Conservation (phyloP, 208 protist genomes). For the Wallacemonas sp. region DNA sequence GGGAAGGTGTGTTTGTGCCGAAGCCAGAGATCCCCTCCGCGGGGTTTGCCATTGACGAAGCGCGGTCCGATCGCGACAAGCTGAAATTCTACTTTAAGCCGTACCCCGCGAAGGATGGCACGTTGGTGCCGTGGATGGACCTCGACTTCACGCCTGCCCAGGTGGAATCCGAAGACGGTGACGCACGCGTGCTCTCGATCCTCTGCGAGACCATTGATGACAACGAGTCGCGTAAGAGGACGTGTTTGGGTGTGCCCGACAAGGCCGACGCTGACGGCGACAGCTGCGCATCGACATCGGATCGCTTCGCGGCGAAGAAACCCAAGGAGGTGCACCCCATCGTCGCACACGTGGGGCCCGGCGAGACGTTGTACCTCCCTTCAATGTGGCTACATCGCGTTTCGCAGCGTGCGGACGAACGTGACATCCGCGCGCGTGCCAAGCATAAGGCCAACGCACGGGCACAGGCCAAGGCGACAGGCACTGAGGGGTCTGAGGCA, state of each 20-base stretch:
- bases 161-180: conserved; percentile 26
- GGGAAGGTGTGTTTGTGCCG: conserved; percentile 82
- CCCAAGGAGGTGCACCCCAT: conserved; percentile 59
- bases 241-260: too few species aligned
- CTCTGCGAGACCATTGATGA: conserved; percentile 29
- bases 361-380: conserved; percentile 90
- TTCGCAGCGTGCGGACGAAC: conserved; percentile 75
- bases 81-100: conserved; percentile 41
- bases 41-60: conserved; percentile 43
- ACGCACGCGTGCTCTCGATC: conserved; percentile 11
- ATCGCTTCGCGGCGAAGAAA: conserved; percentile 8
- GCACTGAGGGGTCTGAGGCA: background rate
- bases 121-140: conserved; percentile 83
- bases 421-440: conserved; percentile 41
- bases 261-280: background rate
- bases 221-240: conserved; percentile 16
- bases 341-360: conserved; percentile 68
- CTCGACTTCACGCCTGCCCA: conserved; percentile 68
- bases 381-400: conserved; percentile 91
- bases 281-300: too few species aligned
- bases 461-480: background rate
- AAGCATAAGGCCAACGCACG: background rate
- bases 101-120: conserved; percentile 56
- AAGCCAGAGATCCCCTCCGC: conserved; percentile 78
- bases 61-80: conserved; percentile 11